Evolutionary conservation across 2,329 filamentous ascomycete genomes (phyloP), one percentile per base, ranked within the genome.

Genomic region (Arthrobotrys sinensis): DNA sequence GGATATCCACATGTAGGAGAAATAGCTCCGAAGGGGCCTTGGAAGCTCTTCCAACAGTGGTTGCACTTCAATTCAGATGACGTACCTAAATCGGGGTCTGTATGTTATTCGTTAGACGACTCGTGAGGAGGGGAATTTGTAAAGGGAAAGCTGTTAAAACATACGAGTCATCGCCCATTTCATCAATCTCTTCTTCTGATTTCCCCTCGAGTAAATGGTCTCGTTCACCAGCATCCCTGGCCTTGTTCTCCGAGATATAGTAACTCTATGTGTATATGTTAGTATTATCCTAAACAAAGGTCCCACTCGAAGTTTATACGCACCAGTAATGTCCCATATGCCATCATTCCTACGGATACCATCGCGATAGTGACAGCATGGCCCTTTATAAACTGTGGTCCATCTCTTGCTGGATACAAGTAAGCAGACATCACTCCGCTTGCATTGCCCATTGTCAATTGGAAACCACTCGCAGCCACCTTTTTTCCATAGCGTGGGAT

Each of bases 341-440:
- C 83, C 32, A 86, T 60, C 0, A 86, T 86, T 0, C 88, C 86
- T 80, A 90, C 85, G 1, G 85, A 88, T 0, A 90, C 88, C 83
- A 91, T 85, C 28, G 86, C 85, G 53, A 91, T 84, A 2, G 89
- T 90, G 8, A 90, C 86, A 0, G 89, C 89, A 81, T 92, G 90
- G 4, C 90, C 90, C 38, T 86, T 86, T 43, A 89, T 85, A 81
- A 89, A 91, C n/a, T 88, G 86, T 1, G 89, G 89, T 0, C 83
- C 86, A 60, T 90, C 88, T 0, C 76, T 84, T 85, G 75, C 24
- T n/a, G 46, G 64, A 16, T 79, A 64, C 83, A 92, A 89, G 81
- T 93, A 93, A 0, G 91, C 89, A 2, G 90, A 88, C 90, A 93
- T 91, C 80, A 94, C 91, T 1, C 92, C 92, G 10, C 90, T 88